Base-by-base conservation (phyloP, 768 basidiomycete species). In the Phanerochaete sordida region DNA sequence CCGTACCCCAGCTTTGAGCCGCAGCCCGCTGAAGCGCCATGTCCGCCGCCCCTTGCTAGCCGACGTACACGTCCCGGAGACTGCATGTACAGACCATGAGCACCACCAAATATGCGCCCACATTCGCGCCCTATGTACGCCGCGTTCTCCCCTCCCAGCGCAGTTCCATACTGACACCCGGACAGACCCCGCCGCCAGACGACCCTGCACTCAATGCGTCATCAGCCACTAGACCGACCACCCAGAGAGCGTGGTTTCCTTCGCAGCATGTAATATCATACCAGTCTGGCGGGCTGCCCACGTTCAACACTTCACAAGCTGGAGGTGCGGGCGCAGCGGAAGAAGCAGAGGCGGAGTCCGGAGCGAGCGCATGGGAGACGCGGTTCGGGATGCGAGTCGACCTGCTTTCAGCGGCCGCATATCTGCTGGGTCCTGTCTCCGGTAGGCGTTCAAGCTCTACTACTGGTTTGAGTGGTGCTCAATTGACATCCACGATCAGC, bases 391-490 rank as follows among this genome's bases (percentile, higher is more conserved):
- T 82, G 76, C 79, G 88, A 63, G 83, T 91, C 13, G 87, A 92
- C 69, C 52, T 87, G 24, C 73, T 87, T 57, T 83, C 88, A 16
- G 85, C 86, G 5, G 75, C 78, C 51, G 80, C 84, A 3, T 91
- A 91, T 69, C 35, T 90, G 0, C 71, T 88, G 0, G 90, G 90
- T 7, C 91, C 88, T 0, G 68, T 91, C 23, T 85, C 88, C 56
- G 91, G 90, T 91, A 64, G 57, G 84, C 69, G 27, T 24, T 19
- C 19, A 27, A 7, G 44, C 23, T 23, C 6, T 28, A 27, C 24
- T n/a, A 24, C 48, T 24, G 7, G 23, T 49, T 49, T 28, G 13
- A 12, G 45, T 16, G 2, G 27, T 37, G 44, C n/a, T 43, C 26
- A 45, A 39, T 43, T 51, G 7, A 21, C 9, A 9, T 30, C 12